Evolutionary conservation across 495 filamentous ascomycete species (phyloP).

Genomic region (Xylaria scruposa): DNA sequence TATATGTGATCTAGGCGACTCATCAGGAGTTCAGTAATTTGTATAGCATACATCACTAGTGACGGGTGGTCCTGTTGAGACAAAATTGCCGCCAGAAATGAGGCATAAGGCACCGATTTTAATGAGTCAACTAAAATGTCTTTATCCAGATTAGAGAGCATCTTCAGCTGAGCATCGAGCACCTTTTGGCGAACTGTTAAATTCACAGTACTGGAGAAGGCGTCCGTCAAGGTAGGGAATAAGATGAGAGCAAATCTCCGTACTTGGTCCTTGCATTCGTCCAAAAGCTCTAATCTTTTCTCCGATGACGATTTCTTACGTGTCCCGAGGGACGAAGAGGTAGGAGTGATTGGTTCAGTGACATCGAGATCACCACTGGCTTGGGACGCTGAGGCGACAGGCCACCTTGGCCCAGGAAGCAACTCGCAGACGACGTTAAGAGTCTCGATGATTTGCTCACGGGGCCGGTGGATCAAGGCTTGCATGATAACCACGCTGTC

Average conservation of each 20-base stretch:
- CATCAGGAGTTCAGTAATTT: slow-evolving; percentile 87
- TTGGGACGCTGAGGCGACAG: slow-evolving; percentile 48
- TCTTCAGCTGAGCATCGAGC: slow-evolving; percentile 91
- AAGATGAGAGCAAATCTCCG: slow-evolving; percentile 92
- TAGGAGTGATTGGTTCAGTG: slow-evolving; percentile 45
- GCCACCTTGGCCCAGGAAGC: slow-evolving; percentile 70
- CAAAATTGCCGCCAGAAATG: slow-evolving; percentile 92
- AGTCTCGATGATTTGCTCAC: slow-evolving; percentile 96
- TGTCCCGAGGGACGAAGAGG: slow-evolving; percentile 41
- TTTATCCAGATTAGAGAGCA: slow-evolving; percentile 93
- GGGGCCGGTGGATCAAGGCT: slow-evolving; percentile 93
- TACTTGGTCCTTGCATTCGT: slow-evolving; percentile 82
- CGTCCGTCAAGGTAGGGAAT: slow-evolving; percentile 96
- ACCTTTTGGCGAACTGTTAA: slow-evolving; percentile 97
- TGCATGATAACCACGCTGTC: slow-evolving; percentile 99
- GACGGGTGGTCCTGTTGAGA: slow-evolving; percentile 93
- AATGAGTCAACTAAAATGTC: slow-evolving; percentile 85
- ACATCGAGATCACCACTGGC: slow-evolving; percentile 32
- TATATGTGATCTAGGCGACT: slow-evolving; percentile 85
- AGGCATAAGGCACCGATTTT: slow-evolving; percentile 94
- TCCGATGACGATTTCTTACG: slow-evolving; percentile 71
- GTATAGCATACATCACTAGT: slow-evolving; percentile 83
- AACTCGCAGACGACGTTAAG: slow-evolving; percentile 98
- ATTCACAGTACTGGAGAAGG: slow-evolving; percentile 98
- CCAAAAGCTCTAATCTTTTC: slow-evolving; percentile 76